These are phyloP conservation scores for Echinochloa phyllopogon DNA, from an alignment of 176 grass and related monocot species.

Conservation along the genomic window DNA sequence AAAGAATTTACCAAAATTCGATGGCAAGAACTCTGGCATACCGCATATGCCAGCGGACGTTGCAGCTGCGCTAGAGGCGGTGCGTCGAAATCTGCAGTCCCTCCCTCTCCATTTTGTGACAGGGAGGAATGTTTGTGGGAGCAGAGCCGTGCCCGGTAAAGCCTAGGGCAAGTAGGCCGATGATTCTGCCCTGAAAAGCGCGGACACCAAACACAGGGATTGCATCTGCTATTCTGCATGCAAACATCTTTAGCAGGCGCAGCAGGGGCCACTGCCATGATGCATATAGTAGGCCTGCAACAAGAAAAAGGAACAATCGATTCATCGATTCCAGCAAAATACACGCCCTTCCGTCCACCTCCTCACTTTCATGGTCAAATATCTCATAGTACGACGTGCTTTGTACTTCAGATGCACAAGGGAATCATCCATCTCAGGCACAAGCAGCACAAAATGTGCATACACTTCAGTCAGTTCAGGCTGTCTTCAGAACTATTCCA, in stretches of 20 bases:
- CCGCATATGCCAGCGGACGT: background rate
- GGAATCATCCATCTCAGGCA: background rate
- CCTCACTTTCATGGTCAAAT: slow-evolving; percentile 33
- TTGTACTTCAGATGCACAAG: slow-evolving; percentile 23
- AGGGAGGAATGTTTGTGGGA: slow-evolving; percentile 25
- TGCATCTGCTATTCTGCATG: background rate
- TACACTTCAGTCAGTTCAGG: background rate
- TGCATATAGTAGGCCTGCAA: background rate
- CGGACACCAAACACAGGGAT: slow-evolving; percentile 42
- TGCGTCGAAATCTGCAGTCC: no score
- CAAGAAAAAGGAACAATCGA: slow-evolving; percentile 43
- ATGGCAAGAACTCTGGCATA: background rate
- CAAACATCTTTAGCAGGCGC: slow-evolving; percentile 41
- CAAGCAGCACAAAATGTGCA: background rate
- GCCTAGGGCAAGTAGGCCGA: slow-evolving; percentile 29
- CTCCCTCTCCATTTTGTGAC: background rate
- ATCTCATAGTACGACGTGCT: slow-evolving; percentile 6
- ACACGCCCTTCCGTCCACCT: background rate
- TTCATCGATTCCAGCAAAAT: slow-evolving; percentile 33
- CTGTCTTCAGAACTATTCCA: background rate
- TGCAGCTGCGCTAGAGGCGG: no score
- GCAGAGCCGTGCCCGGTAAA: slow-evolving; percentile 24
- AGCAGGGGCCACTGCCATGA: slow-evolving; percentile 15
- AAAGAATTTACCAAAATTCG: background rate
- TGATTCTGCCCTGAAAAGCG: slow-evolving; percentile 52